Base-by-base conservation (phyloP, 176 grass and related monocot genomes). In the Oryza coarctata region DNA sequence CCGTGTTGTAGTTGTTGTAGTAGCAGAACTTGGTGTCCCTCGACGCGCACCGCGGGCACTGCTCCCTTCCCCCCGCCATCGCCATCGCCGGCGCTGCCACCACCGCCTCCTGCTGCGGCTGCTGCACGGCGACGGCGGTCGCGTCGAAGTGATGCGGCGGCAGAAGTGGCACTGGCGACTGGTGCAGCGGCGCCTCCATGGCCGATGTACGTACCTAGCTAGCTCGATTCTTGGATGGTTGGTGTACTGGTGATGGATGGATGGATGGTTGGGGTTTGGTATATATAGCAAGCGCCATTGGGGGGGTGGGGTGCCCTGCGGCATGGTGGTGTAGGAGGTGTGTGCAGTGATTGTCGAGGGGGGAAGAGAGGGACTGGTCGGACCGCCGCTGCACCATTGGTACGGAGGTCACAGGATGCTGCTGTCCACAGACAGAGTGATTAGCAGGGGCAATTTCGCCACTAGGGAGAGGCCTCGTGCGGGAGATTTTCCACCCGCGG, bases 21-120 rank as follows among this genome's bases (percentile, higher is more conserved):
- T 97, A 97, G 83, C 91, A 97, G 55, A 97, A 97, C 81, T 97
- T 97, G 73, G 94, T 97, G 87, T 94, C 93, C 62, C 89, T 74
- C 49, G 91, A 97, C 8, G 93, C 70, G 74, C 94, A 97, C 41
- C 94, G 91, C 0, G 91, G 91, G 84, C 88, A 94, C 43, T 86
- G 79, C 68, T 81, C 87, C 0, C 72, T 72, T 55, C 82, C 91
- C 28, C 25, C 78, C 43, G 25, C 12, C 61, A 11, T 14, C 26
- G 2, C 30, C 69, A 2, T 15, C 20, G 5, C 68, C 68, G 2
- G 28, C 45, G 25, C 12, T 50, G 39, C 6, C 47, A 3, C 64
- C 20, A 2, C 23, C 68, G 12, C 68, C 68, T 12, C 12, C 35
- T 7, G 30, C 58, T 29, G 50, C 49, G 7, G 49, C 50, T n/a